Conservation (phyloP, 2,329 filamentous ascomycete species). For the Falciphora oryzae region DNA sequence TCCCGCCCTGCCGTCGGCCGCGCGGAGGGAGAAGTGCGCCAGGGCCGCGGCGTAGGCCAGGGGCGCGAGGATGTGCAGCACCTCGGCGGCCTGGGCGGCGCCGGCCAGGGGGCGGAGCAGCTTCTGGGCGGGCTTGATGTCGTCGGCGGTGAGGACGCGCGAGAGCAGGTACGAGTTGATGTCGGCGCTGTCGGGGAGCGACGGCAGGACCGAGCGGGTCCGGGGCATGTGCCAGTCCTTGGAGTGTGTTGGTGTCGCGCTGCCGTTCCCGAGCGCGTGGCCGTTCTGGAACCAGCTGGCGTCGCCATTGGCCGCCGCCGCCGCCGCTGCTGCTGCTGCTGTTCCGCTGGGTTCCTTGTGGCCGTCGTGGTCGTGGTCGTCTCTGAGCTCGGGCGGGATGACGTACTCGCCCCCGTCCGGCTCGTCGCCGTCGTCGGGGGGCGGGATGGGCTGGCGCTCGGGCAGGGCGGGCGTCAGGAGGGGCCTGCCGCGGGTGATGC, state of each 20-base stretch:
- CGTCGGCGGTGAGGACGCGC: slow-evolving; percentile 89
- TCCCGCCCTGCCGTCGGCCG: not conserved
- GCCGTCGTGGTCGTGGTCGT: slow-evolving; percentile 7
- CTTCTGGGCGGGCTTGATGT: slow-evolving; percentile 86
- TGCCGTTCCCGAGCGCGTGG: slow-evolving; percentile 17
- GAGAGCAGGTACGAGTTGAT: slow-evolving; percentile 83
- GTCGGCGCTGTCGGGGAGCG: slow-evolving; percentile 72
- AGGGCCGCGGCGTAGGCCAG: slow-evolving; percentile 81
- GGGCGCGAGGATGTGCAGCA: slow-evolving; percentile 87
- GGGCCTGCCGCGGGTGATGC: slow-evolving; percentile 76
- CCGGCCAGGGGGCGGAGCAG: slow-evolving; percentile 81
- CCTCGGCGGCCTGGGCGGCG: slow-evolving; percentile 68
- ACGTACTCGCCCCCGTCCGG: slow-evolving; percentile 36
- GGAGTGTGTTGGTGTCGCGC: slow-evolving; percentile 30
- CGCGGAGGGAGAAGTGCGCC: slow-evolving; percentile 59
- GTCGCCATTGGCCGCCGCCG: slow-evolving; percentile 16
- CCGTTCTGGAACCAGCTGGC: slow-evolving; percentile 17
- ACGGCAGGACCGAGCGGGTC: slow-evolving; percentile 79
- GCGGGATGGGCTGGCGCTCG: slow-evolving; percentile 73
- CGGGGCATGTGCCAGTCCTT: slow-evolving; percentile 88
- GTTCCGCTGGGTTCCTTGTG: not conserved
- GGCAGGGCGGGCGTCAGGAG: slow-evolving; percentile 80
- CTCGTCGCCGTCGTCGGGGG: slow-evolving; percentile 44
- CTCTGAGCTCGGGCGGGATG: not conserved
- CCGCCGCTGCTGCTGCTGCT: slow-evolving; percentile 11